Conservation (phyloP, 192 early-diverging fungal species). For the Phlyctochytrium bullatum region DNA sequence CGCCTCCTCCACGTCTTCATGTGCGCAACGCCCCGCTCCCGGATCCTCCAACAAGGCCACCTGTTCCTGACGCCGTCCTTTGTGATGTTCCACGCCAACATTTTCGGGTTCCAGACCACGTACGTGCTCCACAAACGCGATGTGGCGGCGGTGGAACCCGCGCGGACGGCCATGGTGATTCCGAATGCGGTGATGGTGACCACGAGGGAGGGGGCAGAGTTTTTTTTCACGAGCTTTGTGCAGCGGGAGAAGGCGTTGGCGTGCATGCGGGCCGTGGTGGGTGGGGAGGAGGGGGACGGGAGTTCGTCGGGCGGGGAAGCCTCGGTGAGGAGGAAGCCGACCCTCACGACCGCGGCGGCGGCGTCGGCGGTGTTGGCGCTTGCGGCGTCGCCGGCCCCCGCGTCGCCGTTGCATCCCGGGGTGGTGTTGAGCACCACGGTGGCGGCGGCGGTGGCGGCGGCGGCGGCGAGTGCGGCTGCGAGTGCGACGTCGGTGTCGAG, state of each 20-base stretch:
- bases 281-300: not conserved
- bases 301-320: not conserved
- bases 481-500: too few relatives aligned
- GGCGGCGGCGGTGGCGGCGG: too few relatives aligned
- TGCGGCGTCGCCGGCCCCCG: too few relatives aligned
- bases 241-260: constrained; percentile 21
- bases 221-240: constrained; percentile 26
- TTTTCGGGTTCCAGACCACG: constrained; percentile 21
- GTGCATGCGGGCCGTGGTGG: constrained; percentile 6
- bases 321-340: too few relatives aligned
- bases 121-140: constrained; percentile 1
- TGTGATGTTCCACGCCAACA: constrained; percentile 26
- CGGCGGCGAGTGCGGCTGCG: too few relatives aligned
- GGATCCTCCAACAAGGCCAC: constrained; percentile 9
- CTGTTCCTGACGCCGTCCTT: constrained; percentile 23
- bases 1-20: constrained; percentile 1
- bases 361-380: too few relatives aligned
- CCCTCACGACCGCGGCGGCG: too few relatives aligned
- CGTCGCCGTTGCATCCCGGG: too few relatives aligned
- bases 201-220: constrained; percentile 17
- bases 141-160: constrained; percentile 15
- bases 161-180: constrained; percentile 23
- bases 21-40: constrained; percentile 3
- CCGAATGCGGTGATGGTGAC: constrained; percentile 23
- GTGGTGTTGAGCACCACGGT: too few relatives aligned